Conservation (phyloP, 805 yeast species). For the Millerozyma acaciae region DNA sequence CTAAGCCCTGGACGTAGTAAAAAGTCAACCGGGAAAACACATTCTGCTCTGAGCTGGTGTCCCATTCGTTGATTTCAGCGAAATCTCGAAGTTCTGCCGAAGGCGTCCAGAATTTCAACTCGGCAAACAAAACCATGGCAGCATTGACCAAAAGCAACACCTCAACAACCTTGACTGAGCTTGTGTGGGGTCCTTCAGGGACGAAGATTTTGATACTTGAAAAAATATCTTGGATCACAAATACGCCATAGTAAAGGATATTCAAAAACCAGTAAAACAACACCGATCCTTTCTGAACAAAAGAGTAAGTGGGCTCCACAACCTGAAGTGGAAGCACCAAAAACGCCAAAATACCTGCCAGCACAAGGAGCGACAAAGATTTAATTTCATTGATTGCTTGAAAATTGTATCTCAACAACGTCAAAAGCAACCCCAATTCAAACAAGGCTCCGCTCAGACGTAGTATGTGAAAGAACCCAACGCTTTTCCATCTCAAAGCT, state of each 20-base stretch:
- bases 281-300: conserved; percentile 35
- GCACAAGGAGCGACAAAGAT: conserved; percentile 6
- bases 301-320: conserved; percentile 39
- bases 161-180: conserved; percentile 11
- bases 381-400: conserved; percentile 3
- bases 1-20: conserved; percentile 24
- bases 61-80: conserved; percentile 24
- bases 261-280: conserved; percentile 36
- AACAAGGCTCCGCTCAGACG: conserved; percentile 15
- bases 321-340: conserved; percentile 41
- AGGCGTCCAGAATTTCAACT: conserved; percentile 16
- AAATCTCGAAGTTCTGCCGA: conserved; percentile 17
- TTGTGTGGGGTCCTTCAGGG: conserved; percentile 5
- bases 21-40: conserved; percentile 21
- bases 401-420: conserved; percentile 9
- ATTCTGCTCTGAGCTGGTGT: conserved; percentile 16
- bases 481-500: conserved; percentile 12
- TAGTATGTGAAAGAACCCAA: conserved; percentile 15
- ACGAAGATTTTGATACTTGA: conserved; percentile 16
- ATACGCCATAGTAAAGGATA: conserved; percentile 8
- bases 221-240: conserved; percentile 17
- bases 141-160: conserved; percentile 13
- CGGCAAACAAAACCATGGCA: conserved; percentile 13
- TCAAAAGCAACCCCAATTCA: conserved; percentile 10
- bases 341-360: conserved; percentile 3